phyloP scores from a whole-genome alignment of 495 filamentous ascomycete species.

The Astrothelium macrocarpum region DNA sequence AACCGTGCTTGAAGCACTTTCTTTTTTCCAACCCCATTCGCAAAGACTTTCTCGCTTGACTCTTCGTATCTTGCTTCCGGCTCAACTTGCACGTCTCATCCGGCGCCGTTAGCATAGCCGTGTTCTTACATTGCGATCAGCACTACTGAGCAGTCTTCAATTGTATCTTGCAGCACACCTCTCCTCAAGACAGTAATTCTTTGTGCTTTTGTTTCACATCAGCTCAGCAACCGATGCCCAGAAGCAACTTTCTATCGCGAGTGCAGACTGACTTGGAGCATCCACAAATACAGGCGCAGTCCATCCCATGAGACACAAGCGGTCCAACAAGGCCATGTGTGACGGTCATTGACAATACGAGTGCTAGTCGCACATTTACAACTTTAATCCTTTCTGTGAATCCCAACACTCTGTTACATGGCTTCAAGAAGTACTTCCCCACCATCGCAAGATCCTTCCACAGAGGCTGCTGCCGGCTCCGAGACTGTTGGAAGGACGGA shows the following conservation, averaged over 20 bases:
- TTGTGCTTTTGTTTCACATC: neutral
- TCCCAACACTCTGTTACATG: neutral
- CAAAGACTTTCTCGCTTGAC: neutral
- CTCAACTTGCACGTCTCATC: neutral
- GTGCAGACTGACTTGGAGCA: conserved; percentile 3
- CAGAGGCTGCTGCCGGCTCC: neutral
- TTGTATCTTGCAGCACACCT: neutral
- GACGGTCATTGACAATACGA: neutral
- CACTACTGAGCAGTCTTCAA: neutral
- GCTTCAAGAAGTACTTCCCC: neutral
- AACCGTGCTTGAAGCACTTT: neutral
- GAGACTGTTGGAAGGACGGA: neutral
- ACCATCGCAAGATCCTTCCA: neutral
- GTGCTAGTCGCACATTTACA: neutral
- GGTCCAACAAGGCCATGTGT: neutral
- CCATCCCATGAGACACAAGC: neutral
- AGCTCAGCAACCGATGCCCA: neutral
- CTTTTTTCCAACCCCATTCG: neutral
- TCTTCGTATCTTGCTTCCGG: neutral
- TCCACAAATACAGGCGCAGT: conserved; percentile 1
- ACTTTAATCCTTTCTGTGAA: neutral
- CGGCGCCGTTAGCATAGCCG: neutral
- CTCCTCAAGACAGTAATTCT: neutral
- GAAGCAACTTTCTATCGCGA: neutral
- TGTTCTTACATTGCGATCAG: neutral